These are phyloP conservation scores for Kwoniella europaea DNA, from an alignment of 768 basidiomycete genomes.

Conservation along the genomic window DNA sequence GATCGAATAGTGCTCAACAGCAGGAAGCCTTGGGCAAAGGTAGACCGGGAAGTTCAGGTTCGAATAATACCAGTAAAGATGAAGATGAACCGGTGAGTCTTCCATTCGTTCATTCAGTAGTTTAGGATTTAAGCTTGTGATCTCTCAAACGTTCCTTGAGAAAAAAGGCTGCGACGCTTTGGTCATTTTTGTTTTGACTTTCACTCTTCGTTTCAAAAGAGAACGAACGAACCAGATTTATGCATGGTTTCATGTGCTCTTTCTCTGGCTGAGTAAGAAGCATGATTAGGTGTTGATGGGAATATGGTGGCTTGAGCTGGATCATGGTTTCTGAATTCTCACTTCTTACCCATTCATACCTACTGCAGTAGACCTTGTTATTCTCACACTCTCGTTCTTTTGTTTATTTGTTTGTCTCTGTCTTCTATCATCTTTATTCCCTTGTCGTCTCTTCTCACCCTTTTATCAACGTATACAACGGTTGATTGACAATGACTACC, in stretches of 20 bases:
- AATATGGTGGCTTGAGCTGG: constrained; percentile 15
- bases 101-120: not conserved
- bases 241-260: constrained; percentile 3
- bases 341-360: not conserved
- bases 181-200: not conserved
- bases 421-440: not conserved
- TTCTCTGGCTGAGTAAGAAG: too few species aligned
- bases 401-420: not conserved
- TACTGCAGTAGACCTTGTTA: not conserved
- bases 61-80: not conserved
- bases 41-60: constrained; percentile 17
- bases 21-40: constrained; percentile 30
- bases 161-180: not conserved
- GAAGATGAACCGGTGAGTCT: constrained; percentile 6
- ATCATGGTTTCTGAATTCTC: constrained; percentile 7
- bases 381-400: not conserved
- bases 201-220: not conserved
- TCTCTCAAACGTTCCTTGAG: not conserved
- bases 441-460: not conserved
- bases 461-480: not conserved
- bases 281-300: not conserved
- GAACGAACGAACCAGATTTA: too few species aligned
- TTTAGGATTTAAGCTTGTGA: not conserved
- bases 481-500: constrained; percentile 5
- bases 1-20: constrained; percentile 19